phyloP scores from a whole-genome alignment of 1,139 yeast genomes.

The Pichia sp. region DNA sequence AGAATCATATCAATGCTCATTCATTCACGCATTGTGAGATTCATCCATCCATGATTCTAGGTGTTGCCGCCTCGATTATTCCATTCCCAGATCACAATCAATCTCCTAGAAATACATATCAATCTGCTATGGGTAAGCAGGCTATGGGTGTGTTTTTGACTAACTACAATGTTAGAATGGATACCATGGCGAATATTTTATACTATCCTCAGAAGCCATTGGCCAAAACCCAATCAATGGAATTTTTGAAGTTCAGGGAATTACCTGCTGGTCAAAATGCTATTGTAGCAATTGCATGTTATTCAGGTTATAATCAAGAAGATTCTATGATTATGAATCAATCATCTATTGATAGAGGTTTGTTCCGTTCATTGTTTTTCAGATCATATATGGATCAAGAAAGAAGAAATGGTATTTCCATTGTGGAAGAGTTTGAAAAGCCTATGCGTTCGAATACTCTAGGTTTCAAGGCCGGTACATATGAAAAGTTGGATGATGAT shows the following conservation, averaged over 20 bases:
- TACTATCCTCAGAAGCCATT: conserved; percentile 99
- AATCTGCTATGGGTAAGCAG: conserved; percentile 99
- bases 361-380: conserved; percentile 91
- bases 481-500: conserved; percentile 96
- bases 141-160: conserved; percentile 99
- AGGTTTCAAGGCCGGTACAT: conserved; percentile 95
- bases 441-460: conserved; percentile 93
- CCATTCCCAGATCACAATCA: conserved; percentile 99
- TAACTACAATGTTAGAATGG: conserved; percentile 95
- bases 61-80: conserved; percentile 97
- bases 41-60: conserved; percentile 97
- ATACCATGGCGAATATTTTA: conserved; percentile 96
- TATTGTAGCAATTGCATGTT: conserved; percentile 95
- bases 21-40: conserved; percentile 98
- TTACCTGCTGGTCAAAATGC: conserved; percentile 99
- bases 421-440: conserved; percentile 91
- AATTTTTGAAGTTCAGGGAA: conserved; percentile 92
- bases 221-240: conserved; percentile 99
- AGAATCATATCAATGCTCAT: conserved; percentile 48
- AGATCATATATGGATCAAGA: conserved; percentile 98
- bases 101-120: conserved; percentile 98
- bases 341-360: conserved; percentile 93
- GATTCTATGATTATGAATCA: conserved; percentile 99
- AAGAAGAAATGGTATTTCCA: conserved; percentile 97
- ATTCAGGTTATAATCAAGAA: conserved; percentile 98